Percentiles rank a stretch among this genome's conserved stretches.
These are phyloP conservation scores for Ocimum tenuiflorum DNA, from an alignment of 257 asterid genomes.

Conservation along the genomic window DNA sequence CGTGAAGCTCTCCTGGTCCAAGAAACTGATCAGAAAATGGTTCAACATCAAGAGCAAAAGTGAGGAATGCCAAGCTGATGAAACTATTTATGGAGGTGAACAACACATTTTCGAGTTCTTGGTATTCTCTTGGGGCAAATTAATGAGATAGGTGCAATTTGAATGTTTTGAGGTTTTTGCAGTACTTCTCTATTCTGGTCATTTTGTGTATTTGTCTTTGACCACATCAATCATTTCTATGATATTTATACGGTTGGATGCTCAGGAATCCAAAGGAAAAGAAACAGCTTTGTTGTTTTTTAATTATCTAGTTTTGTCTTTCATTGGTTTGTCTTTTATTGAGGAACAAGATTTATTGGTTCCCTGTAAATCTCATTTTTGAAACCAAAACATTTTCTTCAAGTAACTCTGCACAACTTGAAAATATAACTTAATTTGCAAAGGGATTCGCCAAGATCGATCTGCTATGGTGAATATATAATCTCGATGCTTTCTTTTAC, in stretches of 20 bases:
- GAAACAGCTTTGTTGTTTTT: constrained; percentile 21
- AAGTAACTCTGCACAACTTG: background rate
- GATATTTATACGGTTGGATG: constrained; percentile 12
- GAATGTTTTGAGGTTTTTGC: background rate
- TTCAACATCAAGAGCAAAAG: constrained; percentile 76
- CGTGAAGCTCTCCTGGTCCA: constrained; percentile 94
- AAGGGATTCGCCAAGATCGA: background rate
- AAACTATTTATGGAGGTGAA: constrained; percentile 67
- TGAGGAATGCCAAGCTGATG: constrained; percentile 64
- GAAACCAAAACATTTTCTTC: background rate
- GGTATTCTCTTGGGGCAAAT: background rate
- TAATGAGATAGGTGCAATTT: background rate
- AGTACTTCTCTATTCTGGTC: too few relatives aligned
- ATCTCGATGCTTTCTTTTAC: background rate
- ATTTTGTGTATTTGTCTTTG: constrained; percentile 11
- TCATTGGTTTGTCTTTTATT: constrained; percentile 29
- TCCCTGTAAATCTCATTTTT: background rate
- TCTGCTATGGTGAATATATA: background rate
- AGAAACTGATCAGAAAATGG: constrained; percentile 73
- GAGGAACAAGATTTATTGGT: constrained; percentile 9
- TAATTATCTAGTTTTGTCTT: constrained; percentile 30
- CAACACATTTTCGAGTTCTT: constrained; percentile 6
- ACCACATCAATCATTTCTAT: constrained; percentile 11
- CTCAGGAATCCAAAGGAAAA: constrained; percentile 17
- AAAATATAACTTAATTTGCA: background rate